These are phyloP conservation scores for Thelonectria discophora DNA, from an alignment of 2,329 filamentous ascomycete species.

Conservation along the genomic window DNA sequence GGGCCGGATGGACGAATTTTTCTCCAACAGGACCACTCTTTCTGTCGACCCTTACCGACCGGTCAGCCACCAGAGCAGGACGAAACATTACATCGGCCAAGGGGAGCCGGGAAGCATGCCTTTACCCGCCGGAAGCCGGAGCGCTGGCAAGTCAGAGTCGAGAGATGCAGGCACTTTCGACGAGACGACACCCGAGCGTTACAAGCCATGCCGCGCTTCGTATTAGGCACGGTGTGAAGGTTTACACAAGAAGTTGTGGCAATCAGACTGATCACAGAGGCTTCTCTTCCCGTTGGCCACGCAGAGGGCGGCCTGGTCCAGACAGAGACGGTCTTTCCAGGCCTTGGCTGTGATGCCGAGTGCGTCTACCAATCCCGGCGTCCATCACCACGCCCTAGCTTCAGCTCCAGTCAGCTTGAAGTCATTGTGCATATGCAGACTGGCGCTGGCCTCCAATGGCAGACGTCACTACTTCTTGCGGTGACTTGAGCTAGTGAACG, in stretches of 20 bases:
- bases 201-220: constrained; percentile 1
- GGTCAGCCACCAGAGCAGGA: constrained; percentile 8
- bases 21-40: background rate
- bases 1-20: constrained; percentile 13
- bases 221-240: constrained; percentile 2
- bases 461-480: background rate
- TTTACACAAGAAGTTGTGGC: constrained; percentile 12
- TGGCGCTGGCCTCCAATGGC: constrained; percentile 5
- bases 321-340: constrained; percentile 6
- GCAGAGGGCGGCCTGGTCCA: background rate
- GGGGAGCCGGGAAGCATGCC: constrained; percentile 11
- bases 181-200: constrained; percentile 4
- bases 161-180: constrained; percentile 5
- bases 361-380: constrained; percentile 15
- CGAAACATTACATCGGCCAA: background rate
- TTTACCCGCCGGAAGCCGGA: constrained; percentile 24
- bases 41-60: constrained; percentile 1
- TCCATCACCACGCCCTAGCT: constrained; percentile 8
- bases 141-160: constrained; percentile 6
- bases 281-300: constrained; percentile 9
- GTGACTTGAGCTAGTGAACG: constrained; percentile 1
- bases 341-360: constrained; percentile 1
- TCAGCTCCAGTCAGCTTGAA: constrained; percentile 19
- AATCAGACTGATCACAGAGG: constrained; percentile 17
- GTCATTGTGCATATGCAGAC: constrained; percentile 23